Base-by-base conservation (phyloP, 129 eudicot genomes). In the Saposhnikovia divaricata region DNA sequence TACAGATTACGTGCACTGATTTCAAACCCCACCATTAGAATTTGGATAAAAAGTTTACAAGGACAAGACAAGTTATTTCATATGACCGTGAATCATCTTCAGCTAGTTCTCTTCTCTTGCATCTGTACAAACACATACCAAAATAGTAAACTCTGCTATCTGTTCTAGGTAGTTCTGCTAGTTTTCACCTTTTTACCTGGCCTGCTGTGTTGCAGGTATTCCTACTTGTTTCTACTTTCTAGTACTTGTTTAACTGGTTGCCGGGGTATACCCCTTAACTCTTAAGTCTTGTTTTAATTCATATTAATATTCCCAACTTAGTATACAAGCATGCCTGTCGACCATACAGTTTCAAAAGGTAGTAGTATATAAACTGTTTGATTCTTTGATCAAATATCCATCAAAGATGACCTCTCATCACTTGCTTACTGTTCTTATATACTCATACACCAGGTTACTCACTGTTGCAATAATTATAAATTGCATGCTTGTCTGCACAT, bases 1-100 rank as follows among this genome's bases (percentile, higher is more conserved):
- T 72, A 86, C 83, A 66, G 25, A 76, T 45, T 59, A 74, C 23
- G 25, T 74, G 78, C 59, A 25, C 11, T n/a, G 28, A 27, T 7
- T 44, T 74, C 14, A 45, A 7, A 11, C 19, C 59, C 31, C 59
- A 42, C 51, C 11, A 44, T 10, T 11, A 73, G 23, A 63, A 66
- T 66, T 5, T 66, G 40, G 85, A 82, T 84, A 80, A 18, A 16
- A 37, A 34, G 23, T 37, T 13, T 31, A 4, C 74, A 23, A 40
- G 48, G 50, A 72, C 6, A 72, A 9, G 4, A 59, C n/a, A 12
- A 59, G 68, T n/a, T 59, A n/a, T 23, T 59, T 23, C 31, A n/a
- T 57, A 57, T 59, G 34, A 21, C 28, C 2, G 68, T 59, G 27
- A 59, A 23, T 59, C 31, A 23, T 2, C 0, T n/a, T 59, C n/a